These are phyloP conservation scores for Patellifolia procumbens DNA, from an alignment of 179 eudicot genomes.

Conservation along the genomic window DNA sequence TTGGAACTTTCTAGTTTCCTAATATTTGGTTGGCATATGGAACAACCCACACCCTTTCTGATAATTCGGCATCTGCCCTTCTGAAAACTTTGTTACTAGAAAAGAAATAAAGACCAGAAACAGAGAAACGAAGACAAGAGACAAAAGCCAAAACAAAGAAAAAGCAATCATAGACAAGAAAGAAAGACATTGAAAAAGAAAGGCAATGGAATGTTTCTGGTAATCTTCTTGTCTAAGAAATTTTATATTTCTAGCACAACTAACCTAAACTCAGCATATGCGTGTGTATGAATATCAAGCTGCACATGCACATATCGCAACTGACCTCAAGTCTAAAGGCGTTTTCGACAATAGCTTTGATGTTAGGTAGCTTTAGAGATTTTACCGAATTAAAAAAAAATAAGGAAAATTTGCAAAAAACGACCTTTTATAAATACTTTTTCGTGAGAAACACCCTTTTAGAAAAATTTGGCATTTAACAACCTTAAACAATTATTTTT, in stretches of 20 bases:
- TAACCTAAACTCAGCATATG: constrained; percentile 18
- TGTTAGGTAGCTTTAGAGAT: no score
- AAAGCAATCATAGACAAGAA: not conserved
- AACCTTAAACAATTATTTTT: no score
- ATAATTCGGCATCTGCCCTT: not conserved
- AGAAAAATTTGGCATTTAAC: no score
- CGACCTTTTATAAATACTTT: no score
- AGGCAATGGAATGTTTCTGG: not conserved
- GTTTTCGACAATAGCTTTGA: no score
- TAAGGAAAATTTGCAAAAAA: no score
- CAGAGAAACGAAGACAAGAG: not conserved
- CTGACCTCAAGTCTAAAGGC: constrained; percentile 8
- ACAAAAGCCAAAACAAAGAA: not conserved
- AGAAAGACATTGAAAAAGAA: not conserved
- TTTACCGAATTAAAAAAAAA: no score
- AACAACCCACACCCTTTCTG: not conserved
- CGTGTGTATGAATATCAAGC: not conserved
- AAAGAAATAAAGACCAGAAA: not conserved
- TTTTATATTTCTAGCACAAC: constrained; percentile 4
- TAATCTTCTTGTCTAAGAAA: not conserved
- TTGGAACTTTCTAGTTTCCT: not conserved
- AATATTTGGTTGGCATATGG: constrained; percentile 1
- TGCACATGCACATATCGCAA: constrained; percentile 15
- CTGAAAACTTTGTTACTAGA: not conserved
- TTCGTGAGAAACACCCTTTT: no score